Evolutionary conservation across 2,329 filamentous ascomycete species (phyloP), one percentile per base, ranked within the genome.

Genomic region (Knufia petricola): DNA sequence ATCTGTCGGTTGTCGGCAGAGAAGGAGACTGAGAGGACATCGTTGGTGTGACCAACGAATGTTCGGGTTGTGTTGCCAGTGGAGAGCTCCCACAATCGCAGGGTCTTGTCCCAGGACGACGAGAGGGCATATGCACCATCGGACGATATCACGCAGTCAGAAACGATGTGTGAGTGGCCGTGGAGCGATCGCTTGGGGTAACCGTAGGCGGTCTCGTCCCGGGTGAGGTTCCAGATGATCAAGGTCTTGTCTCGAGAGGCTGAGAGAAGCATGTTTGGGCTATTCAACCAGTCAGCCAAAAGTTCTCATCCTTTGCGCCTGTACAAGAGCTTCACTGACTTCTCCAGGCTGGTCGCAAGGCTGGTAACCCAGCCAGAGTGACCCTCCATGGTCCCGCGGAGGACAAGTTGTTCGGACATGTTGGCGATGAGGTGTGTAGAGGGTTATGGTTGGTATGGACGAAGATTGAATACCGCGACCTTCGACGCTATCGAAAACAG

Each of bases 1-100:
- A 98, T 96, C 81, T 96, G 92, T 70, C 92, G 86, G 86, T 96
- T 96, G 81, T 98, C 92, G 82, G 92, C 92, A 65, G 92, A 96
- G 86, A 98, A 98, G 63, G 89, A 95, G 72, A 98, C 92, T 72
- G 90, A 96, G 70, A 96, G 88, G 66, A 98, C 90, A 69, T 96
- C 92, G 81, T 94, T 95, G 80, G 81, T 95, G 85, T 96, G 92
- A 74, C 92, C 92, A 73, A 95, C 89, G 71, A 98, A 96, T 68
- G 88, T 87, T 70, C 92, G 86, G 71, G 92, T 98, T 74, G 92
- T 98, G 69, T 82, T 87, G 73, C 92, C 92, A 64, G 86, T 94
- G 65, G 89, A 85, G 60, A 98, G 87, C 83, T 96, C 92, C 92
- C 92, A 98, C 59, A 98, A 85, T 66, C 92, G 90, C 69, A 98